phyloP scores from a whole-genome alignment of 2,329 filamentous ascomycete genomes.

The Apiospora kogelbergensis region DNA sequence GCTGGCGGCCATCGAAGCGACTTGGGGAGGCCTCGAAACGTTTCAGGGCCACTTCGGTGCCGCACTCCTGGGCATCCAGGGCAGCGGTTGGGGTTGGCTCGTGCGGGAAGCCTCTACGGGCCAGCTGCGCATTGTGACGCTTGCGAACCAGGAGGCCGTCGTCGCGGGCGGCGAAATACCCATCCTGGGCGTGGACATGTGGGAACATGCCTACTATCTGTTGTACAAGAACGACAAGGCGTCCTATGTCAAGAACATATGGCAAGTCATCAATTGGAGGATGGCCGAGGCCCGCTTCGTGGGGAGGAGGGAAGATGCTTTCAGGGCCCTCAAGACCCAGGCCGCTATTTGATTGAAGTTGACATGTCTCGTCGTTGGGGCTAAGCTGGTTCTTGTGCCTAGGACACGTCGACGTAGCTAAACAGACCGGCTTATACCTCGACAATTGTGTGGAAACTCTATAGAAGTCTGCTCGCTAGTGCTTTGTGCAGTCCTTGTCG shows the following conservation, averaged over 20 bases:
- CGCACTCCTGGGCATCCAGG: constrained; percentile 70
- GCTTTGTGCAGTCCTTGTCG: neutral
- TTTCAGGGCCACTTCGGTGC: constrained; percentile 68
- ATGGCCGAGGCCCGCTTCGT: constrained; percentile 62
- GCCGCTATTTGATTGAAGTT: neutral
- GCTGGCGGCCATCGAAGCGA: constrained; percentile 57
- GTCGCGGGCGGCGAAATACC: constrained; percentile 59
- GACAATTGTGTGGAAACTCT: too few species aligned
- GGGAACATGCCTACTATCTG: constrained; percentile 91
- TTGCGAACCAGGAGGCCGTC: constrained; percentile 84
- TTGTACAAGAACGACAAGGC: constrained; percentile 79
- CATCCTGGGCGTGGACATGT: constrained; percentile 82
- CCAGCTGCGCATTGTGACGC: constrained; percentile 70
- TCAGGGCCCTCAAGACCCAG: constrained; percentile 27
- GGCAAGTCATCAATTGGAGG: constrained; percentile 79
- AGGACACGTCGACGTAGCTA: neutral
- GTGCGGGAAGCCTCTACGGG: constrained; percentile 63
- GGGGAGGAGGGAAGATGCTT: constrained; percentile 29
- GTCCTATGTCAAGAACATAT: constrained; percentile 73
- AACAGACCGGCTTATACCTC: too few species aligned
- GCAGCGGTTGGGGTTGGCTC: constrained; percentile 88
- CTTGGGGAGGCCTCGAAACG: constrained; percentile 66
- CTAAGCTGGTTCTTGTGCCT: neutral
- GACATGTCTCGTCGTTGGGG: neutral
- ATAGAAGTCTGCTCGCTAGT: too few species aligned